Evolutionary conservation across 345 rosid genomes (phyloP).

Genomic region (Rhizophora apiculata): DNA sequence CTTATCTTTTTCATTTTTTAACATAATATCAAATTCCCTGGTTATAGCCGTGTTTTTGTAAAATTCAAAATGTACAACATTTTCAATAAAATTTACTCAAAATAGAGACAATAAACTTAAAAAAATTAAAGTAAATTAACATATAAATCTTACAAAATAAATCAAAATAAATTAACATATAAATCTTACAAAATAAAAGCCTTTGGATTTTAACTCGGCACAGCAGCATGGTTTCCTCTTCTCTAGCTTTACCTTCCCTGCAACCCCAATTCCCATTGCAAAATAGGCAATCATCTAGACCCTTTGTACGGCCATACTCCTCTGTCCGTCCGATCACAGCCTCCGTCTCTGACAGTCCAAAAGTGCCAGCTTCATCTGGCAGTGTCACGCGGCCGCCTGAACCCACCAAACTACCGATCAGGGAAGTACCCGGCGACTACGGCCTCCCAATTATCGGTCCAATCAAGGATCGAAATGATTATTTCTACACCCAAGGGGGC

Average conservation of each 20-base stretch:
- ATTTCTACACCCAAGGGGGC: constrained; percentile 73
- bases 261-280: constrained; percentile 13
- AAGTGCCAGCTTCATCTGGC: not conserved
- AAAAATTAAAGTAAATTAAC: too few species aligned
- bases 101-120: too few species aligned
- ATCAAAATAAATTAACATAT: too few species aligned
- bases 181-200: not conserved
- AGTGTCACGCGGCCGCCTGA: constrained; percentile 13
- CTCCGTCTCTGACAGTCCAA: constrained; percentile 40
- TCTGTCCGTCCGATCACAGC: constrained; percentile 30
- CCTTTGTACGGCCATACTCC: constrained; percentile 2
- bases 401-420: constrained; percentile 48
- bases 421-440: constrained; percentile 61
- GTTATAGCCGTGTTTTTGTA: too few species aligned
- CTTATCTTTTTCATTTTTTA: too few species aligned
- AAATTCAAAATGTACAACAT: too few species aligned
- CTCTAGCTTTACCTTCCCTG: constrained; percentile 30
- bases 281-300: constrained; percentile 2
- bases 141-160: too few species aligned
- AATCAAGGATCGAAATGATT: constrained; percentile 63
- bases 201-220: not conserved
- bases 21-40: too few species aligned
- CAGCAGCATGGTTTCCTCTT: constrained; percentile 31
- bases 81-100: too few species aligned
- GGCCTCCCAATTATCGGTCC: constrained; percentile 79